These are phyloP conservation scores for Arthrinium phaeospermum DNA, from an alignment of 2,329 filamentous ascomycete genomes.

Conservation along the genomic window DNA sequence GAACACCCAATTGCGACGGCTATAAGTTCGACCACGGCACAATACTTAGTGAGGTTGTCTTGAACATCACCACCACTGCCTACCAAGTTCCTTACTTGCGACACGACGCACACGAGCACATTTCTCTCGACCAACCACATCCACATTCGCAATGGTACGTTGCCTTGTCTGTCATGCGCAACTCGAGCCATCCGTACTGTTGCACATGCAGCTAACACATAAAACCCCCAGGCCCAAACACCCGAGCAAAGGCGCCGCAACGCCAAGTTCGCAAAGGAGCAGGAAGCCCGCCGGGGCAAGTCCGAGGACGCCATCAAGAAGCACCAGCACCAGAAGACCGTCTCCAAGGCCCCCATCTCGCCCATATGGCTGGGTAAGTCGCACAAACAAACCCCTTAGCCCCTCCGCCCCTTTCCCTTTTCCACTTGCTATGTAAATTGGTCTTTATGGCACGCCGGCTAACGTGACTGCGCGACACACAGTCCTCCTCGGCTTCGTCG, in stretches of 20 bases:
- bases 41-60: not conserved
- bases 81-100: not conserved
- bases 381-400: too few relatives aligned
- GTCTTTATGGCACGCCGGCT: not conserved
- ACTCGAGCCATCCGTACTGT: too few relatives aligned
- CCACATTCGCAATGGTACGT: constrained; percentile 37
- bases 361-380: constrained; percentile 68
- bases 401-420: constrained; percentile 1
- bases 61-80: not conserved
- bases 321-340: constrained; percentile 42
- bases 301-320: constrained; percentile 69
- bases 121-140: not conserved
- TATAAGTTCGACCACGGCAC: not conserved
- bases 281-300: constrained; percentile 78
- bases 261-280: constrained; percentile 75
- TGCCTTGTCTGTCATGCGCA: not conserved
- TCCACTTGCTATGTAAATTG: not conserved
- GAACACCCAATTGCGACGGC: not conserved
- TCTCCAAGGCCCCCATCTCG: constrained; percentile 63
- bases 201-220: not conserved
- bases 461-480: not conserved
- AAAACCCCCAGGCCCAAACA: constrained; percentile 71
- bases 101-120: not conserved
- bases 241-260: constrained; percentile 83
- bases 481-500: constrained; percentile 64